Percentiles rank a stretch among this genome's conserved stretches.
phyloP scores from a whole-genome alignment of 257 asterid species.

The Coffea eugenioides region DNA sequence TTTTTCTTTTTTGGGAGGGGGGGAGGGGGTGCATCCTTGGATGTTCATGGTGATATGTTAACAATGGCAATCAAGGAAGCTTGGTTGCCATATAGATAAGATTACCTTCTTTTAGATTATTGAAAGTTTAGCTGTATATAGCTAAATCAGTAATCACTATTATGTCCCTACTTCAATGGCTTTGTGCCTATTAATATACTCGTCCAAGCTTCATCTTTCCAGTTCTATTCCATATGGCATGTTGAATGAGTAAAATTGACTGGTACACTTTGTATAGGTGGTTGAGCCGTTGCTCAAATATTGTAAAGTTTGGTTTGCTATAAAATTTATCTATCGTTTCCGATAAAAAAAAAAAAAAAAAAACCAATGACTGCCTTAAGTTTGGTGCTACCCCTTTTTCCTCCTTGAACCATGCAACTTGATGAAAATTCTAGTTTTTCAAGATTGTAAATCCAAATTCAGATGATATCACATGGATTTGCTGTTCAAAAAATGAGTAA shows the following conservation, averaged over 20 bases:
- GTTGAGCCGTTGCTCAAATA: too few species aligned
- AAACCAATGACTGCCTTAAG: too few species aligned
- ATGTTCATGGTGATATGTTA: too few species aligned
- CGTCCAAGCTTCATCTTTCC: not conserved
- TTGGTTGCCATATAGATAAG: not conserved
- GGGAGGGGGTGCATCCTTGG: too few species aligned
- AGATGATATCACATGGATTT: not conserved
- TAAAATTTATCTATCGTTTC: too few species aligned
- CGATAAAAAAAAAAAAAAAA: too few species aligned
- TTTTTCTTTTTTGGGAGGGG: too few species aligned
- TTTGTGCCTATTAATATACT: not conserved
- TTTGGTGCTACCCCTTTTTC: not conserved
- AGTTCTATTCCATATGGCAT: too few species aligned
- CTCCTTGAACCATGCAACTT: not conserved
- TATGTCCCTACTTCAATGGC: not conserved
- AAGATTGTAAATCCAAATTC: not conserved
- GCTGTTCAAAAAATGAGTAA: too few species aligned
- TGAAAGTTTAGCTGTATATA: not conserved
- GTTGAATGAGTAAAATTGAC: not conserved
- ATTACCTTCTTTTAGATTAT: not conserved
- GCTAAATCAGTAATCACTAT: not conserved
- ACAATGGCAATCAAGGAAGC: not conserved
- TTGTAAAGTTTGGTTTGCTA: too few species aligned
- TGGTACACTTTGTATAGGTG: too few species aligned
- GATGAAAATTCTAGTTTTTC: not conserved